Conservation (phyloP, 2,329 filamentous ascomycete genomes). For the Exophiala calicioides region DNA sequence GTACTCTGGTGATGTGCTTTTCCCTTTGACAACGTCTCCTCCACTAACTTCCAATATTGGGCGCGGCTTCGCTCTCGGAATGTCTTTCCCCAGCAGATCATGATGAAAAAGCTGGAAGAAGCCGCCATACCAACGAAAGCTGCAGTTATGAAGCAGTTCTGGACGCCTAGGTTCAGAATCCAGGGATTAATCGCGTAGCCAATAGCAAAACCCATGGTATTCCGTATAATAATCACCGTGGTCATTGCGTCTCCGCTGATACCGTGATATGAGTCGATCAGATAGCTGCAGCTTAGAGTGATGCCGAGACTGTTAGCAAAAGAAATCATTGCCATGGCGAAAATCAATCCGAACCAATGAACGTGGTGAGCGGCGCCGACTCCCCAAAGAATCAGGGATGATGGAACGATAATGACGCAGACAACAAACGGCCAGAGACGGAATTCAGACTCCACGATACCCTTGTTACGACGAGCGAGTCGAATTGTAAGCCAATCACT, state of each 20-base stretch:
- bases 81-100: conserved; percentile 43
- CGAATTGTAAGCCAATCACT: conserved; percentile 32
- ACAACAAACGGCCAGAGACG: conserved; percentile 32
- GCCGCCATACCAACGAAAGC: conserved; percentile 40
- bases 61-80: conserved; percentile 38
- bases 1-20: no score
- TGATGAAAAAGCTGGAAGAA: conserved; percentile 41
- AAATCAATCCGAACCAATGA: conserved; percentile 53
- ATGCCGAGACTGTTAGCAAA: conserved; percentile 47
- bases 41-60: conserved; percentile 42
- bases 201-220: conserved; percentile 54
- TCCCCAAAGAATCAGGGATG: conserved; percentile 53
- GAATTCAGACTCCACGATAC: conserved; percentile 34
- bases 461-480: conserved; percentile 31
- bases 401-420: conserved; percentile 48
- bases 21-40: conserved; percentile 17
- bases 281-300: conserved; percentile 49
- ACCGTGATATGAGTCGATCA: conserved; percentile 54
- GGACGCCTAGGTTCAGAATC: conserved; percentile 41
- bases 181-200: conserved; percentile 53
- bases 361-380: conserved; percentile 52
- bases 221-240: conserved; percentile 52
- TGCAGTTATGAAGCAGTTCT: conserved; percentile 44
- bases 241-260: conserved; percentile 53
- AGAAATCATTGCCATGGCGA: conserved; percentile 52